Conservation (phyloP, 352 stramenopile genomes). For the Phytophthora pistaciae region DNA sequence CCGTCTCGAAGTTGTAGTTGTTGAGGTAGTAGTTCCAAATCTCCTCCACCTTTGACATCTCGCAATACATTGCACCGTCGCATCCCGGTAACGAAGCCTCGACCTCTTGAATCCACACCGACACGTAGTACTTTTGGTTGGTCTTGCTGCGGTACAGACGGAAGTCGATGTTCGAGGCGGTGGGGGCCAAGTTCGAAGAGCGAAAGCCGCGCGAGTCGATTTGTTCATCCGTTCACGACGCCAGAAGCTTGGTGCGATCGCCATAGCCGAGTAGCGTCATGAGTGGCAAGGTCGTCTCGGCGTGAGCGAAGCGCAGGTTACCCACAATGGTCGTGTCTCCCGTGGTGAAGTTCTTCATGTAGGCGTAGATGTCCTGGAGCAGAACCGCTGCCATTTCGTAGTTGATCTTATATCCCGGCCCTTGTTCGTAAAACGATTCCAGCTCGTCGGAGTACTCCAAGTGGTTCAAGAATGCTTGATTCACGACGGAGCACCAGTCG, state of each 20-base stretch:
- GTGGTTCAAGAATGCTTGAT: conserved; percentile 42
- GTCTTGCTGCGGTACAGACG: conserved; percentile 55
- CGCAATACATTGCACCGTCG: conserved; percentile 50
- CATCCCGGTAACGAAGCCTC: conserved; percentile 53
- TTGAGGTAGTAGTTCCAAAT: conserved; percentile 69
- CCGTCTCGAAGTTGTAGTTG: conserved; percentile 45
- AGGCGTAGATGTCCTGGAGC: conserved; percentile 61
- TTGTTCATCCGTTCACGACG: conserved; percentile 41
- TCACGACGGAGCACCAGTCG: conserved; percentile 76
- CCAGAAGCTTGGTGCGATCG: conserved; percentile 40
- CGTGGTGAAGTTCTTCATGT: conserved; percentile 59
- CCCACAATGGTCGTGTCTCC: conserved; percentile 44
- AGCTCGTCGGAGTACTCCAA: conserved; percentile 78
- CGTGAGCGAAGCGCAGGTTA: conserved; percentile 76
- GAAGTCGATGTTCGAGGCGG: conserved; percentile 81
- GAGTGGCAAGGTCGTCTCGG: conserved; percentile 81
- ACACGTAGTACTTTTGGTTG: conserved; percentile 57
- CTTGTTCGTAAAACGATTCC: conserved; percentile 76
- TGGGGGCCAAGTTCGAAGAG: conserved; percentile 64
- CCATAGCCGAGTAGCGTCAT: conserved; percentile 74
- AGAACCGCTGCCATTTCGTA: conserved; percentile 81
- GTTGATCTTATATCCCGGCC: conserved; percentile 69
- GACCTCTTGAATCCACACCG: conserved; percentile 61
- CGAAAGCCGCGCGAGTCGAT: conserved; percentile 64
- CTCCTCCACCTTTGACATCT: conserved; percentile 50